Percentiles rank a stretch among this genome's conserved stretches.
Conservation (phyloP, 2,329 filamentous ascomycete species). For the Calonectria honghensis region DNA sequence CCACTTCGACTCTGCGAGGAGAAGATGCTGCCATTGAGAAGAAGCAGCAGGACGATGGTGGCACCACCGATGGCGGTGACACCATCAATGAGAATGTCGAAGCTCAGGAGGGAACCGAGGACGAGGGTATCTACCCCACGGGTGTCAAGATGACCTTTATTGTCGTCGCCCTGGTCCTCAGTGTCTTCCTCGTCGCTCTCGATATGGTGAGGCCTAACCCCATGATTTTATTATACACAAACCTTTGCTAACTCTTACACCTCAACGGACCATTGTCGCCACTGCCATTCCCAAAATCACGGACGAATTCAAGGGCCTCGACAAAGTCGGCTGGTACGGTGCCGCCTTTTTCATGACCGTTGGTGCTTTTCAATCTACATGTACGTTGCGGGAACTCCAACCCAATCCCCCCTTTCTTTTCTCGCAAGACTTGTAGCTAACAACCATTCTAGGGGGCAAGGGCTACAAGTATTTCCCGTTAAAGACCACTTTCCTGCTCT, state of each 20-base stretch:
- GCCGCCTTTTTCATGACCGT: constrained; percentile 72
- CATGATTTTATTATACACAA: constrained; percentile 3
- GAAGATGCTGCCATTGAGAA: constrained; percentile 54
- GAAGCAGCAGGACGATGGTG: constrained; percentile 48
- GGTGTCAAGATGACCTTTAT: constrained; percentile 65
- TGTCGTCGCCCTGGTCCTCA: constrained; percentile 67
- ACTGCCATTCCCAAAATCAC: constrained; percentile 75
- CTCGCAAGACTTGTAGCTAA: constrained; percentile 36
- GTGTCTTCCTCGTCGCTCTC: constrained; percentile 70
- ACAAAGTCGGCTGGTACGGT: constrained; percentile 76
- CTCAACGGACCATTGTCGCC: constrained; percentile 70
- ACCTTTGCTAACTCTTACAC: constrained; percentile 27
- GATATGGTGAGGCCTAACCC: constrained; percentile 62
- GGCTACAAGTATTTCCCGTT: constrained; percentile 72
- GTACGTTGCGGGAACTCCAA: constrained; percentile 51
- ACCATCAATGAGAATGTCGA: constrained; percentile 44
- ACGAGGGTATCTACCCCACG: constrained; percentile 62
- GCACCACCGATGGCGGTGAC: constrained; percentile 47
- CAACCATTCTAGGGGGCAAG: constrained; percentile 64
- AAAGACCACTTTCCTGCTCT: constrained; percentile 68
- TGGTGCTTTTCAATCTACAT: constrained; percentile 66
- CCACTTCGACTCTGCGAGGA: constrained; percentile 56
- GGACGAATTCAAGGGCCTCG: constrained; percentile 69
- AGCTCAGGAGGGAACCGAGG: constrained; percentile 41
- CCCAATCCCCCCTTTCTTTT: constrained; percentile 24